Evolutionary conservation across 78 protist genomes (phyloP).

Genomic region (Anaeramoeba flamelloides): DNA sequence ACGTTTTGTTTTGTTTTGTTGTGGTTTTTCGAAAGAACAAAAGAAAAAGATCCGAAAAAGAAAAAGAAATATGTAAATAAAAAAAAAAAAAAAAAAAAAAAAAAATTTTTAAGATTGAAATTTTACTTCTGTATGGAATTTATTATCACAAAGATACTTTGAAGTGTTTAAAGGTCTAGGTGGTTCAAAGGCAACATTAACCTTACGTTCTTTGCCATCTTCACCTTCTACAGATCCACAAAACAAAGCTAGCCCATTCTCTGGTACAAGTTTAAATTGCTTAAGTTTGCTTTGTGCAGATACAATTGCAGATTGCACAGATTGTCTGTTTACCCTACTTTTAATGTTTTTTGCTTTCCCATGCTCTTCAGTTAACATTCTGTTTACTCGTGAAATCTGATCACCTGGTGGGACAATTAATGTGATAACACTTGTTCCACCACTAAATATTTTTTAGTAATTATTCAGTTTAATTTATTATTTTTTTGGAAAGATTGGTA

Average conservation of each 20-base stretch:
- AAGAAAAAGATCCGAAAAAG: too few relatives aligned
- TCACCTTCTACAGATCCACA: constrained; percentile 93
- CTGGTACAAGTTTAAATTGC: constrained; percentile 60
- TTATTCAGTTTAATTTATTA: too few relatives aligned
- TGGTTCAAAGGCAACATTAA: constrained; percentile 93
- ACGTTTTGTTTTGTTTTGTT: too few relatives aligned
- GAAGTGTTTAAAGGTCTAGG: constrained; percentile 93
- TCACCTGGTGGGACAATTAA: constrained; percentile 90
- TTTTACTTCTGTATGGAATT: constrained; percentile 76
- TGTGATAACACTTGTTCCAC: constrained; percentile 95
- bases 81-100: too few relatives aligned
- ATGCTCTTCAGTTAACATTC: constrained; percentile 91
- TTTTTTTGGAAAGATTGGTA: too few relatives aligned
- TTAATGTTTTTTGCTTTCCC: constrained; percentile 97
- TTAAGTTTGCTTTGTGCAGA: constrained; percentile 82
- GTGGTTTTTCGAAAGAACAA: too few relatives aligned
- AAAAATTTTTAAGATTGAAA: not conserved
- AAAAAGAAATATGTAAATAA: too few relatives aligned
- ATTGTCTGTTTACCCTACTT: constrained; percentile 72
- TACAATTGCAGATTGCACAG: constrained; percentile 85
- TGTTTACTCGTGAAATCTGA: constrained; percentile 64
- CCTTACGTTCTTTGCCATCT: constrained; percentile 86
- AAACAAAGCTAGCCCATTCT: constrained; percentile 91
- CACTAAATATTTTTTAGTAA: too few relatives aligned
- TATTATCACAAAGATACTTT: constrained; percentile 94